Conservation (phyloP, 345 rosid genomes). For the Syzygium jambos region DNA sequence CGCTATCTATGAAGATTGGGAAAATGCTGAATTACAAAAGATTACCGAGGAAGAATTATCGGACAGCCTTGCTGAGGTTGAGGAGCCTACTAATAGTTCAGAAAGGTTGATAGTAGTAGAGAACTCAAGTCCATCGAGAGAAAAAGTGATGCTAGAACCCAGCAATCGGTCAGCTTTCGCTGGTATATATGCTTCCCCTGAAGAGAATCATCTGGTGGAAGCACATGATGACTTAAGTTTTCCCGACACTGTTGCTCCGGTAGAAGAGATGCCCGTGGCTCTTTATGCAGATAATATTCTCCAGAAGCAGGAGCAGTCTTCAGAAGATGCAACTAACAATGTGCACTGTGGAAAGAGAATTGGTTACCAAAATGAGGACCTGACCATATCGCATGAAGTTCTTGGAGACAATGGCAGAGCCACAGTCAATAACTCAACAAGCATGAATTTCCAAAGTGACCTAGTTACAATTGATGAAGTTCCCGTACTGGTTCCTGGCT, state of each 20-base stretch:
- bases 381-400: neutral
- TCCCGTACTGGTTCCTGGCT: conserved; percentile 70
- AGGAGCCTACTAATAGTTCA: conserved; percentile 1
- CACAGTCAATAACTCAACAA: neutral
- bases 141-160: conserved; percentile 4
- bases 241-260: conserved; percentile 1
- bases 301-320: conserved; percentile 10
- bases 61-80: neutral
- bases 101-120: conserved; percentile 15
- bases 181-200: neutral
- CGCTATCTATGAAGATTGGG: conserved; percentile 66
- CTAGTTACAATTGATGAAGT: conserved; percentile 27
- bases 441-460: conserved; percentile 12
- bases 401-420: conserved; percentile 3
- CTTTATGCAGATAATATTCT: conserved; percentile 28
- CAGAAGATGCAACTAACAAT: conserved; percentile 4
- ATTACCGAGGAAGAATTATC: conserved; percentile 39
- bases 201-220: conserved; percentile 3
- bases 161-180: neutral
- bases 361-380: conserved; percentile 3
- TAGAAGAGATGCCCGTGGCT: conserved; percentile 12
- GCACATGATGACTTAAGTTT: conserved; percentile 1
- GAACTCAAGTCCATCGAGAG: conserved; percentile 13
- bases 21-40: conserved; percentile 46
- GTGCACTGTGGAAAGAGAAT: conserved; percentile 5